A percentile compares a stretch with the other conserved stretches of the same genome.
These are phyloP conservation scores for Lasiosphaeria miniovina DNA, from an alignment of 495 filamentous ascomycete species.

Conservation along the genomic window DNA sequence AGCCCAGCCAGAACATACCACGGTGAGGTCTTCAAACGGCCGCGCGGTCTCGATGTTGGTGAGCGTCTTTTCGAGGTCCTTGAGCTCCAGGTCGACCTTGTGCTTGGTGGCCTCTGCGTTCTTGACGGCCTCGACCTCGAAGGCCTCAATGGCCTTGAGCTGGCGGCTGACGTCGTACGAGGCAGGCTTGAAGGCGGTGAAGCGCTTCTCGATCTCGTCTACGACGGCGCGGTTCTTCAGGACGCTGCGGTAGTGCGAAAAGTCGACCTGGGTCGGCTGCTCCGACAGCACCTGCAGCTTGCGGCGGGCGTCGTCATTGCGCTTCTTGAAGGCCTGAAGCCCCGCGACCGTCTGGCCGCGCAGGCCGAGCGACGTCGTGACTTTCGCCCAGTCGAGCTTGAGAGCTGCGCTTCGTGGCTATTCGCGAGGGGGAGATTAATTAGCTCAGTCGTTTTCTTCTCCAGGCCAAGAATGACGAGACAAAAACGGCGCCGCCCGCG, in stretches of 20 bases:
- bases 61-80: conserved; percentile 87
- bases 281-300: conserved; percentile 76
- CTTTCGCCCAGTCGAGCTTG: conserved; percentile 97
- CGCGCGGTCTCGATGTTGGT: conserved; percentile 95
- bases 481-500: neutral
- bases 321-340: conserved; percentile 96
- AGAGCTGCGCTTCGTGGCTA: conserved; percentile 92
- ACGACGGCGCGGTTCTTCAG: conserved; percentile 94
- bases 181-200: conserved; percentile 82
- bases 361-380: conserved; percentile 88
- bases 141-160: conserved; percentile 95
- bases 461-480: neutral
- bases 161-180: conserved; percentile 88
- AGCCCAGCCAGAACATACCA: conserved; percentile 57
- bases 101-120: conserved; percentile 94
- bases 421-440: conserved; percentile 36
- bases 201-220: conserved; percentile 94
- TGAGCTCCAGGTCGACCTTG: conserved; percentile 88
- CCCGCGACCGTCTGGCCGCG: conserved; percentile 87
- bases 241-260: conserved; percentile 81
- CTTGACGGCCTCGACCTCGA: conserved; percentile 95
- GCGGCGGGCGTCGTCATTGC: conserved; percentile 97
- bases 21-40: conserved; percentile 95
- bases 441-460: conserved; percentile 40
- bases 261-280: conserved; percentile 81